These are phyloP conservation scores for Corynespora cassiicola DNA, from an alignment of 2,329 filamentous ascomycete genomes.

Conservation along the genomic window DNA sequence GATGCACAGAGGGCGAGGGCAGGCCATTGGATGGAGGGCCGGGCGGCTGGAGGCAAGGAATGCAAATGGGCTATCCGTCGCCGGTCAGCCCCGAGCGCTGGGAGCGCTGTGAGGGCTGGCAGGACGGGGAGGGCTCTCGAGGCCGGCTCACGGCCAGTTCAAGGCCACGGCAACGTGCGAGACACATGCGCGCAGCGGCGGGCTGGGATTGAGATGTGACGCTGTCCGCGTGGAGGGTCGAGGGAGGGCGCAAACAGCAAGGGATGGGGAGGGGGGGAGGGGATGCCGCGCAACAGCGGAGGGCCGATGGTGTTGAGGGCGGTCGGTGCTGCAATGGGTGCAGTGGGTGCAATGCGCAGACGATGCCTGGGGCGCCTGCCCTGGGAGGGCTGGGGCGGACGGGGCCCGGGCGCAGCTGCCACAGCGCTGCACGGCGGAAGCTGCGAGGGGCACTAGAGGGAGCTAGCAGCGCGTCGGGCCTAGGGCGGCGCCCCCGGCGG, in stretches of 20 bases:
- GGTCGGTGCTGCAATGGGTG: background rate
- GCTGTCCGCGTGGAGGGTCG: conserved; percentile 29
- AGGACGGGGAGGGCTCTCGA: background rate
- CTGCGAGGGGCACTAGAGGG: conserved; percentile 26
- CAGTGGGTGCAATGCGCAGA: background rate
- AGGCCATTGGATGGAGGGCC: conserved; percentile 23
- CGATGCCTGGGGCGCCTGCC: conserved; percentile 16
- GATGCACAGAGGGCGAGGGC: conserved; percentile 17
- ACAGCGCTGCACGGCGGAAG: conserved; percentile 22
- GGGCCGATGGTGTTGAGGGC: conserved; percentile 6
- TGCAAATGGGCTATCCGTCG: conserved; percentile 35
- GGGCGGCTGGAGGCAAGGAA: conserved; percentile 35
- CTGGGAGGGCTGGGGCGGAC: conserved; percentile 23
- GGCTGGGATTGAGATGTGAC: conserved; percentile 36
- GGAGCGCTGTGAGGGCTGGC: no score
- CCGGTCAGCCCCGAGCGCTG: conserved; percentile 33
- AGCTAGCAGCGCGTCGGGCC: conserved; percentile 17
- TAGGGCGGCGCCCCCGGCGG: conserved; percentile 24
- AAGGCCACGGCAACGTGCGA: conserved; percentile 42
- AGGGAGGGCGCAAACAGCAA: conserved; percentile 18
- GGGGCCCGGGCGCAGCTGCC: conserved; percentile 12
- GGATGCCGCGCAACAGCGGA: background rate
- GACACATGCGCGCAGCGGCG: conserved; percentile 35
- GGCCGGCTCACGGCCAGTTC: no score
- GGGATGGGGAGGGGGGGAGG: conserved; percentile 9